Base-by-base conservation (phyloP, 345 rosid genomes). In the Hibiscus trionum region DNA sequence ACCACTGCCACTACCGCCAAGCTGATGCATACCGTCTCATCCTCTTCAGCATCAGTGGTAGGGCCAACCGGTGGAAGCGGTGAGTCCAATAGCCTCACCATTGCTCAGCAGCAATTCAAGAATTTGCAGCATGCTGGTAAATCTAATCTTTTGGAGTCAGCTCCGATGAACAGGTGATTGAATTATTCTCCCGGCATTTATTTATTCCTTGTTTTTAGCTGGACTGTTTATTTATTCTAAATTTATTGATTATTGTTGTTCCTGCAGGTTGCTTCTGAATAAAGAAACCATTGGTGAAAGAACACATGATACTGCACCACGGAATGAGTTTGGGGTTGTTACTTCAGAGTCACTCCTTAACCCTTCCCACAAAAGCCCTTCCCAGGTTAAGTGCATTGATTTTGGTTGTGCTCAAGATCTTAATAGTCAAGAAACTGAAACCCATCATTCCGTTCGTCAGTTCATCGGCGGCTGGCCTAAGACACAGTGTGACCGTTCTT, bases 391-490 rank as follows among this genome's bases (percentile, higher is more conserved):
- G 19, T 75, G 81, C 80, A 69, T 79, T 27, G 79, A 64, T 72
- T 81, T 78, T 37, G 85, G 84, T 33, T 80, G 84, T 58, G 72
- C 87, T 7, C 79, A 77, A 6, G 82, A 84, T 68, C 77, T 78
- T 10, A 44, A 73, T 31, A 75, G 70, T 73, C 79, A 71, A 71
- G 83, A 80, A 72, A 77, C 80, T 14, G 77, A 76, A 72, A 72
- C 85, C 11, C 86, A 86, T 11, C 79, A 79, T 27, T 82, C 84
- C 26, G 44, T 84, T 35, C 85, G 78, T 59, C 91, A 86, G 53
- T 88, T 90, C 82, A 86, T 85, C 79, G 86, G 86, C 5, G 82
- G 80, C 58, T 86, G 90, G 89, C 83, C 90, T 27, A 82, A 73
- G 74, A 72, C 29, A 52, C 82, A 81, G 57, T 73, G 84, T 10